Percentiles rank a stretch among this genome's conserved stretches.
These are phyloP conservation scores for Phytophthora multivora DNA, from an alignment of 352 stramenopile species.

Conservation along the genomic window DNA sequence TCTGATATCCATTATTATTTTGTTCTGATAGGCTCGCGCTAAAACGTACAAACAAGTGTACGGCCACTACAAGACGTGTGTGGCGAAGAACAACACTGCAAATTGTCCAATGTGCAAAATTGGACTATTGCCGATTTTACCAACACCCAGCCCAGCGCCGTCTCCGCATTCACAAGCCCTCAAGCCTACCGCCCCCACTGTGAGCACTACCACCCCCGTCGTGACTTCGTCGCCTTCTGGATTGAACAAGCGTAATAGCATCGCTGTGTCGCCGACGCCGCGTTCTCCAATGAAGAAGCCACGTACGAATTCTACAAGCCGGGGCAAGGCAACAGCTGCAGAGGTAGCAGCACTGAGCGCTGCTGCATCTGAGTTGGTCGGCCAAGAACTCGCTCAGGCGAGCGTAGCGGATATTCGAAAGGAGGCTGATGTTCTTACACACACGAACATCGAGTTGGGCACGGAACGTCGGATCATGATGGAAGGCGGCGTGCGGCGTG, in stretches of 20 bases:
- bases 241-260: conserved; percentile 61
- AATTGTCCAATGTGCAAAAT: conserved; percentile 90
- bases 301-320: conserved; percentile 47
- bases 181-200: conserved; percentile 11
- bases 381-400: conserved; percentile 64
- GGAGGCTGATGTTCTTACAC: conserved; percentile 85
- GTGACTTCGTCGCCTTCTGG: conserved; percentile 45
- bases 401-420: conserved; percentile 75
- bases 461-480: conserved; percentile 83
- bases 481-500: conserved; percentile 47
- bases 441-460: conserved; percentile 81
- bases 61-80: conserved; percentile 79
- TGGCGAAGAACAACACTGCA: conserved; percentile 77
- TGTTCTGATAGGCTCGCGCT: conserved; percentile 48
- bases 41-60: conserved; percentile 90
- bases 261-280: conserved; percentile 57
- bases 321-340: conserved; percentile 37
- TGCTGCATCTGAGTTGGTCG: conserved; percentile 32
- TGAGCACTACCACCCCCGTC: conserved; percentile 13
- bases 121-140: conserved; percentile 62
- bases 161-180: conserved; percentile 35
- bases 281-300: conserved; percentile 83
- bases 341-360: conserved; percentile 36
- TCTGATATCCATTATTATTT: conserved; percentile 11
- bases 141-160: conserved; percentile 20